Base-by-base conservation (phyloP, 306 rosid species). In the Arachis hypogaea region DNA sequence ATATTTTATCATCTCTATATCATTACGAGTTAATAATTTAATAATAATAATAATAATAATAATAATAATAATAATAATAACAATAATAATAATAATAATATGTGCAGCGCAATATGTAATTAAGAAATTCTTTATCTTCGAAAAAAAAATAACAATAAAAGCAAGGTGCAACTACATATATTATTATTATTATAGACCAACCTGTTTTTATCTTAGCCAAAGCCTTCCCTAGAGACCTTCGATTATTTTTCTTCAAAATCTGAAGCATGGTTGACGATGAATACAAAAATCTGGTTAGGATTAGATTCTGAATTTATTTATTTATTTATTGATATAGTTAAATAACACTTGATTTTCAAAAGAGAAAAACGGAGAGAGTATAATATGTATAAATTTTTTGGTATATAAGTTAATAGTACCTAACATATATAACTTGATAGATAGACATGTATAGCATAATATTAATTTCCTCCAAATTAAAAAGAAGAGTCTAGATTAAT, bases 151-250 rank as follows among this genome's bases (percentile, higher is more conserved):
- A 61, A 36, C 38, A 33, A 33, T 33, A 33, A 36, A 47, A 45
- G 36, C 33, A 55, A 49, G 55, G 4, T 11, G 55, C 55, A 49
- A 49, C 55, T 12, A 49, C 4, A 33, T 33, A 14, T 14, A 14
- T 14, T 14, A 14, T 14, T 14, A 22, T 22, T 22, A 33, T 2
- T 33, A 33, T 33, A 11, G 3, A 65, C 80, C 54, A 58, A 88
- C 91, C 91, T 83, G 82, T 78, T 83, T 87, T 85, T 44, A 77
- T 83, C 79, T 82, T 89, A 9, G 56, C 57, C 82, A 89, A 59
- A 67, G 87, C 95, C 54, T 70, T 87, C 11, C 56, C 67, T 6
- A 87, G 80, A 7, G 92, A 80, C 62, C 82, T 87, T 57, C 82
- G 84, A 64, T 73, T 79, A 82, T 73, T 78, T 29, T 78, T 74